A percentile compares a stretch with the other conserved stretches of the same genome.
Evolutionary conservation across 352 stramenopile species (phyloP).

Genomic region (Globisporangium iwayamae): DNA sequence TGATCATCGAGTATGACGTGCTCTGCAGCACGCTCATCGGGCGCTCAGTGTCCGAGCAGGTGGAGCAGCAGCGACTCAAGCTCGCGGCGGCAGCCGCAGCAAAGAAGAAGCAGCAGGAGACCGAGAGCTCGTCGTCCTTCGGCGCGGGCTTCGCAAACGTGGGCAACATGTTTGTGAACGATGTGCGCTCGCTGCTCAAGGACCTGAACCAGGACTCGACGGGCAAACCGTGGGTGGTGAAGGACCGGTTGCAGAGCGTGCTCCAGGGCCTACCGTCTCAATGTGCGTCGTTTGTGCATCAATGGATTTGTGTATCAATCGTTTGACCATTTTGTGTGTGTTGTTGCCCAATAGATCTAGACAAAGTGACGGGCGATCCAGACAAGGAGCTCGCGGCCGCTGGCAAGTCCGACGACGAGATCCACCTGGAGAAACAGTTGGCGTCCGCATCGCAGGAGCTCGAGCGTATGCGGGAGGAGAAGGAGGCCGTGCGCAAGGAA

Average conservation of each 20-base stretch:
- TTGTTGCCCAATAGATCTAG: constrained; percentile 33
- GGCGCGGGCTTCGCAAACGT: constrained; percentile 27
- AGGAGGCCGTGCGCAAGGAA: constrained; percentile 15
- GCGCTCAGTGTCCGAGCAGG: constrained; percentile 31
- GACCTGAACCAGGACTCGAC: constrained; percentile 57
- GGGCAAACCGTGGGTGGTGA: constrained; percentile 56
- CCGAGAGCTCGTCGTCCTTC: constrained; percentile 16
- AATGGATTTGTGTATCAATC: background rate
- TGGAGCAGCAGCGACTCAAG: constrained; percentile 25
- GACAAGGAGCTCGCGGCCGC: constrained; percentile 17
- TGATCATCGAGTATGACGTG: constrained; percentile 77
- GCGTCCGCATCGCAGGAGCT: constrained; percentile 33
- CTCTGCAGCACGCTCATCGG: constrained; percentile 69
- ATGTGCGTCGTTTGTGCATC: constrained; percentile 23
- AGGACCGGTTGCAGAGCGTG: constrained; percentile 60
- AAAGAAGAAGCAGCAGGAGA: constrained; percentile 17
- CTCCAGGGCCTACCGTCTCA: constrained; percentile 57
- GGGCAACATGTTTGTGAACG: constrained; percentile 53
- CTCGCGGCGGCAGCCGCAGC: constrained; percentile 15
- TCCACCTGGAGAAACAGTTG: constrained; percentile 57
- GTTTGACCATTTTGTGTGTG: background rate
- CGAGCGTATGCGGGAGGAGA: constrained; percentile 28
- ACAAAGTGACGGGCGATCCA: constrained; percentile 40
- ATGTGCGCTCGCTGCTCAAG: constrained; percentile 62
- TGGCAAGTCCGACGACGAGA: constrained; percentile 44